Base-by-base conservation (phyloP, 345 rosid genomes). In the Lepidium sativum region DNA sequence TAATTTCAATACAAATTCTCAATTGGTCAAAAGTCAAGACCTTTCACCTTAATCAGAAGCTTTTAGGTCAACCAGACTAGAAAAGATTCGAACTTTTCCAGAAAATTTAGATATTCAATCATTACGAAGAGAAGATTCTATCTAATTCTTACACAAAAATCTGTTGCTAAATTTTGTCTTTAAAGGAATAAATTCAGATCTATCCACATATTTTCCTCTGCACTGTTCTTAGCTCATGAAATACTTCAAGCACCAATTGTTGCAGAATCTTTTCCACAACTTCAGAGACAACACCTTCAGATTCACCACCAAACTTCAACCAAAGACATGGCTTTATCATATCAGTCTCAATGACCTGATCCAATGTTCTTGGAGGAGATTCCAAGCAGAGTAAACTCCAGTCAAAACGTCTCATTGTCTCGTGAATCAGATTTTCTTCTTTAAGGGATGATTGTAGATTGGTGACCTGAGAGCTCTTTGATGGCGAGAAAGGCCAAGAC, bases 401-500 rank as follows among this genome's bases (percentile, higher is more conserved):
- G 41, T 91, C 81, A 15, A 84, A 76, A 69, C 75, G 67, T 71
- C 71, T 77, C 77, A 84, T 63, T 9, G 81, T 80, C 71, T 83
- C 77, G 5, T 73, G 59, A 65, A 74, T 64, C 51, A 77, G 25
- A 50, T 70, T 70, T 68, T 70, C 64, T 12, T 57, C 50, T 71
- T 23, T 63, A 3, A 65, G 40, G 32, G 58, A 47, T n/a, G 63
- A 9, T 2, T 56, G 72, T 63, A 25, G 59, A 25, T 65, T 32
- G 54, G 41, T 1, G 17, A 63, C 50, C 34, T 60, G 70, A 8
- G 71, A 77, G 41, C 76, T 69, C 23, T 72, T 49, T 9, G 79
- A 56, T 59, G 83, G 65, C 42, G 45, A 12, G 76, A 84, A 70
- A 8, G 83, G 84, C 38, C 78, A 76, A 65, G 53, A 73, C 71